Evolutionary conservation across 148 eudicot genomes (phyloP).

Genomic region (Polygonum maritimum): DNA sequence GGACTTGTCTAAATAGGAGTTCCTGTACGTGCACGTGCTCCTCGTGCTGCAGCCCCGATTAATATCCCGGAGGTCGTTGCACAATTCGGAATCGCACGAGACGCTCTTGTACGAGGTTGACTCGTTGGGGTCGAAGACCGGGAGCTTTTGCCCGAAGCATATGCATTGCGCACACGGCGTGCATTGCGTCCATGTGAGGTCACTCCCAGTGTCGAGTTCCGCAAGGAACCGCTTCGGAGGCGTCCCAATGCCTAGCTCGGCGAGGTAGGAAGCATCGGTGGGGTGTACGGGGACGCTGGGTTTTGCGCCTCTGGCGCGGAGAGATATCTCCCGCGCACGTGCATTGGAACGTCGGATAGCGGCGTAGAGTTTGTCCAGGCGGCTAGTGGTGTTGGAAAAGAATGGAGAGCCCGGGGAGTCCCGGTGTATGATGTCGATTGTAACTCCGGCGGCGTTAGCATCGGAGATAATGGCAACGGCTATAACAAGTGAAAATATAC

Average conservation of each 20-base stretch:
- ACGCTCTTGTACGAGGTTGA: conserved; percentile 15
- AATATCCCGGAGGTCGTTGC: background rate
- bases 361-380: conserved; percentile 2
- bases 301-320: background rate
- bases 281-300: background rate
- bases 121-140: conserved; percentile 17
- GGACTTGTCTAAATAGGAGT: conserved; percentile 5
- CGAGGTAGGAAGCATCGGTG: conserved; percentile 12
- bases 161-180: conserved; percentile 24
- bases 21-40: background rate
- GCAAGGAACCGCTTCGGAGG: conserved; percentile 20
- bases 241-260: conserved; percentile 21
- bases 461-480: background rate
- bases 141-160: conserved; percentile 21
- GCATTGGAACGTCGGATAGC: conserved; percentile 13
- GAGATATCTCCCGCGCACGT: conserved; percentile 8
- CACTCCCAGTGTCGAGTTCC: conserved; percentile 34
- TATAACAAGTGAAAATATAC: background rate
- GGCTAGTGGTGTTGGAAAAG: background rate
- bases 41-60: background rate
- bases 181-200: conserved; percentile 40
- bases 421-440: conserved; percentile 19
- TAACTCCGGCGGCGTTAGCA: conserved; percentile 12
- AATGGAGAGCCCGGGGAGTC: conserved; percentile 17
- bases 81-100: conserved; percentile 12